A percentile compares a stretch with the other conserved stretches of the same genome.
These are phyloP conservation scores for Fagus sylvatica DNA, from an alignment of 306 rosid species.

Conservation along the genomic window DNA sequence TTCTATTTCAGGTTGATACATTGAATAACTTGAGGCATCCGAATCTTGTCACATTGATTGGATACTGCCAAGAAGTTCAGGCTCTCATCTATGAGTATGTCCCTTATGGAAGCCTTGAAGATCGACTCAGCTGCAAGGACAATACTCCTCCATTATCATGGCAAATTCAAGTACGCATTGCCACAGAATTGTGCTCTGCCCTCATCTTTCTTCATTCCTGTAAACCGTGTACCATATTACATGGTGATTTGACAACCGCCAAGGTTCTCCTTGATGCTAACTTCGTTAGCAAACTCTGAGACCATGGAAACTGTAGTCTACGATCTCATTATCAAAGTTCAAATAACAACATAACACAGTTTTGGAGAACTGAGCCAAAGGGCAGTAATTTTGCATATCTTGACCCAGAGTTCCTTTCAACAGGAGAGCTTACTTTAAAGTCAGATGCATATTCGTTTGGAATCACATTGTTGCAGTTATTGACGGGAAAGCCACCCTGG, in stretches of 20 bases:
- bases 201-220: slow-evolving; percentile 80
- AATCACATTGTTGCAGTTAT: slow-evolving; percentile 56
- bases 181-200: slow-evolving; percentile 74
- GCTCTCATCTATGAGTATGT: slow-evolving; percentile 79
- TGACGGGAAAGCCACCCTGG: slow-evolving; percentile 73
- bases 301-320: slow-evolving; percentile 72
- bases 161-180: slow-evolving; percentile 75
- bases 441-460: slow-evolving; percentile 95
- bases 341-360: slow-evolving; percentile 33
- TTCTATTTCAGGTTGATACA: slow-evolving; percentile 58
- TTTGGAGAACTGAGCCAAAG: slow-evolving; percentile 66
- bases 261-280: slow-evolving; percentile 75
- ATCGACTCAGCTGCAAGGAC: slow-evolving; percentile 66
- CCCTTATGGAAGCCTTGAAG: slow-evolving; percentile 90
- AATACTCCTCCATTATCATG: slow-evolving; percentile 74
- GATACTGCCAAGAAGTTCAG: slow-evolving; percentile 66
- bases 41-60: slow-evolving; percentile 80
- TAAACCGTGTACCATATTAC: slow-evolving; percentile 72
- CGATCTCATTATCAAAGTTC: slow-evolving; percentile 43
- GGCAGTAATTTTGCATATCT: slow-evolving; percentile 61
- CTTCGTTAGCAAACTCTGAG: slow-evolving; percentile 74
- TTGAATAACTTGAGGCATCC: slow-evolving; percentile 80
- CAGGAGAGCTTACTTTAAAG: slow-evolving; percentile 74
- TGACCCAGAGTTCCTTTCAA: slow-evolving; percentile 77
- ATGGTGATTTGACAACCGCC: slow-evolving; percentile 83